phyloP scores from a whole-genome alignment of 176 grass and related monocot genomes.

The Raddia guianensis region DNA sequence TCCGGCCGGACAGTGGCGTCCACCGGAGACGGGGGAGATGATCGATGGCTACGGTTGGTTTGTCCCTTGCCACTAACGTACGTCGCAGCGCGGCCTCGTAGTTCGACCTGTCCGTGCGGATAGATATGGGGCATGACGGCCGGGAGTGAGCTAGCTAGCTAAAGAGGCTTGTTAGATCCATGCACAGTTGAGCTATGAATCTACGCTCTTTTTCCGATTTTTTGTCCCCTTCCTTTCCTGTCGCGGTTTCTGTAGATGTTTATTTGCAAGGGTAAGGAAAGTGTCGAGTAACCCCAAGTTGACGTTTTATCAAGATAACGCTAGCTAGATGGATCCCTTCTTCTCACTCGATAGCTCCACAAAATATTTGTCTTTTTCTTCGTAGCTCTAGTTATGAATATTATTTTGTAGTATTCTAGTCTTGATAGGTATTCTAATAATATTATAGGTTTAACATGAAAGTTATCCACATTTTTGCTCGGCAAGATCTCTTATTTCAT shows the following conservation, averaged over 20 bases:
- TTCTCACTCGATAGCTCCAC: neutral
- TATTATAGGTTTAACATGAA: no score
- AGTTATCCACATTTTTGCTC: no score
- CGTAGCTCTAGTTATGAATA: no score
- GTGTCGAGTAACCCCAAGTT: neutral
- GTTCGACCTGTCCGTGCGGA: neutral
- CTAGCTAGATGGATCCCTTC: neutral
- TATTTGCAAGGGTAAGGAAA: neutral
- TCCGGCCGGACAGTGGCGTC: slow-evolving; percentile 27
- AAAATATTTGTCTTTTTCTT: no score
- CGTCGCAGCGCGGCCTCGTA: slow-evolving; percentile 5
- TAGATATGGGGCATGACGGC: neutral
- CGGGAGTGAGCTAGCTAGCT: neutral
- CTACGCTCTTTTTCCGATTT: neutral
- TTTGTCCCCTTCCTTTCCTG: neutral
- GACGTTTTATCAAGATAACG: neutral
- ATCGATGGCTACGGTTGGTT: slow-evolving; percentile 10
- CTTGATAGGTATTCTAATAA: no score
- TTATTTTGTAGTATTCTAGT: no score
- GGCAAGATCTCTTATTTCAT: no score
- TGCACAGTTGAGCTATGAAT: neutral
- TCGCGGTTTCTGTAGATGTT: neutral
- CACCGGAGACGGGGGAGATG: neutral
- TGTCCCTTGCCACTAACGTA: slow-evolving; percentile 23
- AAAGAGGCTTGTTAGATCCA: neutral